Percentiles rank a stretch among this genome's conserved stretches.
Evolutionary conservation across 2,329 filamentous ascomycete genomes (phyloP).

Genomic region (Fusarium verticillioides): DNA sequence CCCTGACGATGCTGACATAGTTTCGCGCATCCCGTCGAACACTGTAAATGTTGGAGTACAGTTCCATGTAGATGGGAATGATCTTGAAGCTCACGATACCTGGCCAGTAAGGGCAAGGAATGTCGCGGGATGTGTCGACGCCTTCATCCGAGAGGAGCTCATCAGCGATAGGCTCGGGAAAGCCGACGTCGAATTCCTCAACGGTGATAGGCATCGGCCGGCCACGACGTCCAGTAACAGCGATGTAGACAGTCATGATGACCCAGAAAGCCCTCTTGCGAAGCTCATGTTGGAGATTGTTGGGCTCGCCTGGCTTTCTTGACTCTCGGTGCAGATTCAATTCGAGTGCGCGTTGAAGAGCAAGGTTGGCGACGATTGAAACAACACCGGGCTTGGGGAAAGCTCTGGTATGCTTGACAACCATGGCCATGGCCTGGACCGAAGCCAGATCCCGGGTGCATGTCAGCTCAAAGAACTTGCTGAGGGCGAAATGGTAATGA

Average conservation of each 20-base stretch:
- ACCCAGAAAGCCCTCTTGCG: slow-evolving; percentile 84
- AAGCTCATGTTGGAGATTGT: slow-evolving; percentile 76
- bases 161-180: slow-evolving; percentile 78
- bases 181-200: slow-evolving; percentile 82
- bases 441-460: slow-evolving; percentile 71
- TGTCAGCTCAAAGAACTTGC: slow-evolving; percentile 73
- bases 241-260: slow-evolving; percentile 72
- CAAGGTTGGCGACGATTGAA: slow-evolving; percentile 72
- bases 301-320: slow-evolving; percentile 59
- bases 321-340: slow-evolving; percentile 79
- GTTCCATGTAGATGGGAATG: slow-evolving; percentile 74
- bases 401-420: slow-evolving; percentile 77
- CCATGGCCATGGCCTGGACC: slow-evolving; percentile 78
- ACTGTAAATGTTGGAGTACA: slow-evolving; percentile 82
- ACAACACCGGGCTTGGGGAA: slow-evolving; percentile 84
- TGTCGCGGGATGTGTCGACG: slow-evolving; percentile 63
- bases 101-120: slow-evolving; percentile 74
- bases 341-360: slow-evolving; percentile 77
- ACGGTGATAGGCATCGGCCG: slow-evolving; percentile 78
- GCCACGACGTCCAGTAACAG: slow-evolving; percentile 80
- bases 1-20: slow-evolving; percentile 72
- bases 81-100: slow-evolving; percentile 74
- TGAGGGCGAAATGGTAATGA: slow-evolving; percentile 81
- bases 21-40: slow-evolving; percentile 70
- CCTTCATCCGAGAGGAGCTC: slow-evolving; percentile 74